These are phyloP conservation scores for Ogataea hybrid DNA, from an alignment of 1,139 yeast genomes.

Conservation along the genomic window DNA sequence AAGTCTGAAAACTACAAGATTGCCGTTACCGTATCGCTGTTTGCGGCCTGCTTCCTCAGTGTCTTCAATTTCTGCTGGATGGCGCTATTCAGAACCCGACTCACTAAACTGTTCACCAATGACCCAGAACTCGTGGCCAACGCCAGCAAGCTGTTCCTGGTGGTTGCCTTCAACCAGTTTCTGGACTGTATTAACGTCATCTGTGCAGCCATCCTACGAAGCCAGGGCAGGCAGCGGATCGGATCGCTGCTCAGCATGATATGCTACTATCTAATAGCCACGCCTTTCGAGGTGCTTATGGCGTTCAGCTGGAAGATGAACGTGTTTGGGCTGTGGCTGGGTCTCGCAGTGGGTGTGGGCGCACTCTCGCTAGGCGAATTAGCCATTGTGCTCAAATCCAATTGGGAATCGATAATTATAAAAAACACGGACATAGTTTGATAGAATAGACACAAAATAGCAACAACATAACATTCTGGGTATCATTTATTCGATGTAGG, in stretches of 20 bases:
- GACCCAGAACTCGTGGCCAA: constrained; percentile 58
- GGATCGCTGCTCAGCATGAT: constrained; percentile 77
- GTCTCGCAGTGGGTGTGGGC: constrained; percentile 73
- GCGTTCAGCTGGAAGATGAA: constrained; percentile 54
- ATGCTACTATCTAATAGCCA: constrained; percentile 64
- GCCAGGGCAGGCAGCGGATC: constrained; percentile 80
- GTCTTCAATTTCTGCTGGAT: constrained; percentile 51
- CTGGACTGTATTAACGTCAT: constrained; percentile 81
- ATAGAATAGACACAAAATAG: constrained; percentile 1
- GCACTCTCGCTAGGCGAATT: constrained; percentile 63
- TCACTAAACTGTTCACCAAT: constrained; percentile 64
- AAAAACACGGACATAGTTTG: constrained; percentile 19
- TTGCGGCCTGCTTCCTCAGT: constrained; percentile 35
- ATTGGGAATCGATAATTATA: constrained; percentile 51
- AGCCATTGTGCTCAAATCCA: constrained; percentile 44
- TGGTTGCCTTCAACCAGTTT: constrained; percentile 69
- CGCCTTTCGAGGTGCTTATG: constrained; percentile 66
- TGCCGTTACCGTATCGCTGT: constrained; percentile 62
- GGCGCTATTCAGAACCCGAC: constrained; percentile 47
- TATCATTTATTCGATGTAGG: constrained; percentile 13
- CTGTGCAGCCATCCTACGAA: constrained; percentile 79
- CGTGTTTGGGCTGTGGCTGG: constrained; percentile 80
- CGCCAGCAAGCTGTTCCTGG: constrained; percentile 54
- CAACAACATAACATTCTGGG: constrained; percentile 4
- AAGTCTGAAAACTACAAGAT: constrained; percentile 44